Base-by-base conservation (phyloP, 352 stramenopile species). In the Phytopythium montanum region DNA sequence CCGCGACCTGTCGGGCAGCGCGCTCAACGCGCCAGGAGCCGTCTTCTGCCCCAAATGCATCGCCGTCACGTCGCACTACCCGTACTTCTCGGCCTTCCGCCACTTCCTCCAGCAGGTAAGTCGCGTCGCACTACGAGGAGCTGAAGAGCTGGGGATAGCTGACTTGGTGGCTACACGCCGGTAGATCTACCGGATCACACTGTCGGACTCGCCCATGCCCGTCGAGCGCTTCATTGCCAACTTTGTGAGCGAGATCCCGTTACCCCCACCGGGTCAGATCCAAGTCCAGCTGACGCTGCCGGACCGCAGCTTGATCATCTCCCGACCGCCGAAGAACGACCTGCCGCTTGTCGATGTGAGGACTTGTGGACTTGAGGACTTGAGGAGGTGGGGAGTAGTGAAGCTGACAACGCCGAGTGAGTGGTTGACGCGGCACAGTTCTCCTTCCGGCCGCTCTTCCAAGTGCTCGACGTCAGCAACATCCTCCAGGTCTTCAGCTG, bases 151-250 rank as follows among this genome's bases (percentile, higher is more conserved):
- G 9, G 58, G n/a, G 38, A 33, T 23, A 13, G 52, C 26, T 54
- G 16, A 50, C 21, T 18, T 16, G 60, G 18, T 36, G 29, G 56
- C 33, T 16, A 12, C 54, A 16, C 31, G 23, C 51, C 50, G 26
- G 8, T 50, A 92, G 70, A 85, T 96, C 48, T 95, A 94, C 52
- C 79, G 83, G 41, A 68, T 92, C 34, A 90, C 83, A 14, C 60
- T 94, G 10, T 93, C 83, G 0, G 82, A 96, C 46, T 86, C 94
- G 0, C 94, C 95, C 1, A 90, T 98, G 64, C 96, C 96, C 0
- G 90, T 99, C 38, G 96, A 99, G 69, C 72, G 96, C 41, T 99
- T 99, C 66, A 97, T 99, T 57, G 75, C 85, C 16, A 99, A 99
- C 64, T 98, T 99, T 69, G 92, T 98, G 52, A 79, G 75, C 41